Evolutionary conservation across 148 eudicot genomes (phyloP), one percentile per base, ranked within the genome.

Genomic region (Camellia japonica): DNA sequence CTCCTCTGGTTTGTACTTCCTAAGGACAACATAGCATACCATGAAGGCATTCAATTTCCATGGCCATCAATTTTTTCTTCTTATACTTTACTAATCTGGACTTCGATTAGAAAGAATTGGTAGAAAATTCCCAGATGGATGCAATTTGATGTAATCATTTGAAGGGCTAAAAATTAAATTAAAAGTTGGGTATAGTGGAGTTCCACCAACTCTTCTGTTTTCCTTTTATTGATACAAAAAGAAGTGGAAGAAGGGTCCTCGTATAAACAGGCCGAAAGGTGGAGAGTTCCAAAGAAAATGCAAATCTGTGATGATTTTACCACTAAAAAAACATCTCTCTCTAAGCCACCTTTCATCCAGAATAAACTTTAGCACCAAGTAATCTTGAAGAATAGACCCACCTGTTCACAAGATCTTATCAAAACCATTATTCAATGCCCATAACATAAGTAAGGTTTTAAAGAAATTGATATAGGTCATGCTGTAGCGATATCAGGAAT

Each of bases 121-220:
- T 30, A 66, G 38, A 4, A 63, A n/a, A 9, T 4, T 16, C 76
- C 63, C 63, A 55, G 44, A 76, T 30, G 68, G 19, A 60, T 42
- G 73, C 55, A 78, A 70, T 70, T 19, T 56, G 76, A 54, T 14
- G 70, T 71, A 71, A 71, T 79, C 69, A 79, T 71, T 63, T 71
- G 38, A 23, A 12, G 56, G 23, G 38, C 68, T 16, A 59, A 20
- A 59, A 20, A 43, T 15, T 19, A 64, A 52, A 3, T 0, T 41
- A 70, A 43, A 58, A 51, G 42, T 30, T 46, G 59, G 75, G 76
- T 49, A 0, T 15, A 30, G 66, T 30, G 66, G 61, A 60, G 5
- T 61, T 71, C 76, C 76, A 79, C 76, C 51, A 71, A 71, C 71
- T 56, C 18, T 71, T 23, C 38, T 76, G 23, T 60, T 0, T 51